phyloP scores from a whole-genome alignment of 2,329 filamentous ascomycete species.

The Aureobasidium mangrovei region DNA sequence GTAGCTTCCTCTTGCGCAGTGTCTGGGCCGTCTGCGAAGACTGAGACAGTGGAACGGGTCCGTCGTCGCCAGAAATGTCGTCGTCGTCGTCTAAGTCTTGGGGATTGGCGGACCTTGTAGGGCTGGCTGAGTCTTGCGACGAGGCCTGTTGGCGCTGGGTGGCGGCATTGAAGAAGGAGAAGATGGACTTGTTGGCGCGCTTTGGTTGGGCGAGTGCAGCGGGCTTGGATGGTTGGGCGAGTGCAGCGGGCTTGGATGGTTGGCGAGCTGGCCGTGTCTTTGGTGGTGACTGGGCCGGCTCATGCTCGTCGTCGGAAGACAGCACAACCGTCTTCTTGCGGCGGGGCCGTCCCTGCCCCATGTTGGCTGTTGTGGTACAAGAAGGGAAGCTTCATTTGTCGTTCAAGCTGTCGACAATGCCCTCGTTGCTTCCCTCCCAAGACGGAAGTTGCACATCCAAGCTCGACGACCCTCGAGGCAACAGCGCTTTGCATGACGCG shows the following conservation, averaged over 20 bases:
- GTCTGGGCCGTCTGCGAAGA: constrained; percentile 27
- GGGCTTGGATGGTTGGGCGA: too few species aligned
- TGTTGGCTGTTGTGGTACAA: constrained; percentile 17
- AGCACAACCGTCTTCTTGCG: constrained; percentile 22
- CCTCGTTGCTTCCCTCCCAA: not conserved
- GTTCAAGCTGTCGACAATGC: not conserved
- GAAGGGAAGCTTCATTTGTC: not conserved
- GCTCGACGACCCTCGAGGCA: too few species aligned
- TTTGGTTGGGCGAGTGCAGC: constrained; percentile 24
- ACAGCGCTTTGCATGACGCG: too few species aligned
- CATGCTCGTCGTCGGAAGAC: constrained; percentile 22
- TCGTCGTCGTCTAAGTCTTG: constrained; percentile 25
- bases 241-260: constrained; percentile 11
- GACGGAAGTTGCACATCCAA: too few species aligned
- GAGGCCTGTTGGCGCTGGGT: constrained; percentile 31
- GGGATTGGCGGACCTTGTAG: constrained; percentile 29
- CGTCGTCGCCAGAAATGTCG: constrained; percentile 25
- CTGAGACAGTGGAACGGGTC: constrained; percentile 22
- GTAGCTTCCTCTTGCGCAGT: constrained; percentile 28
- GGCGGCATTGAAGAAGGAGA: constrained; percentile 41
- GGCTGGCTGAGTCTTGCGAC: constrained; percentile 31
- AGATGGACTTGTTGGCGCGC: constrained; percentile 35
- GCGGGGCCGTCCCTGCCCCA: constrained; percentile 24
- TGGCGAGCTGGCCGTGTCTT: not conserved
- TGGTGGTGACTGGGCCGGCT: not conserved